Base-by-base conservation (phyloP, 345 rosid genomes). In the Syzygium jambos region DNA sequence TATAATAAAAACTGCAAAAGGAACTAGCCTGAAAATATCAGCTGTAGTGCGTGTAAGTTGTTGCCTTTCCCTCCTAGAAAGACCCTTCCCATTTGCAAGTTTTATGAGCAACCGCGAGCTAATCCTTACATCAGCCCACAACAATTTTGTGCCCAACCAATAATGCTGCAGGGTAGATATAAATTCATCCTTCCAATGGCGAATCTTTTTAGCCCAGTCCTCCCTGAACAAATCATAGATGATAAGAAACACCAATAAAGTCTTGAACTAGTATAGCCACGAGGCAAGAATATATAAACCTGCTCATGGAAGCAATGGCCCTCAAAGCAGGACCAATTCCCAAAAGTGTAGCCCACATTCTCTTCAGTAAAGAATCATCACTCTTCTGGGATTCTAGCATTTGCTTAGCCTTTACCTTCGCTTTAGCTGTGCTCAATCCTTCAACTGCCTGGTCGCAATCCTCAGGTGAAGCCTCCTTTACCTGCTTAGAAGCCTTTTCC, bases 361-460 rank as follows among this genome's bases (percentile, higher is more conserved):
- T 94, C 85, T 93, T 93, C 91, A 95, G 51, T 65, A 93, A 27
- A 17, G 97, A 88, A 77, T 91, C 90, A 86, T 91, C 92, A 89
- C 91, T 90, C 85, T 93, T 95, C 52, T 92, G 93, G 30, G 94
- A 90, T 85, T 96, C 97, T 87, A 93, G 96, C 89, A 90, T 49
- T 90, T 96, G 93, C 90, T 94, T 95, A 63, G 97, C 98, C 89
- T 97, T 96, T 43, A 97, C 99, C 91, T 95, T 97, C 27, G 98
- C 99, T 92, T 96, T 96, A 56, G 88, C 98, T 83, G 95, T 89
- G 89, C 93, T 96, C 87, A 97, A 88, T 52, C 95, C 98, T 93
- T 96, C 98, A 85, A 97, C 96, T 29, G 99, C 99, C 92, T 95
- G 95, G 93, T 97, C 99, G 90, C 99, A 97, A 65, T 97, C 98